Evolutionary conservation across 2,329 filamentous ascomycete species (phyloP).

Genomic region (Apiospora rasikravindrae): DNA sequence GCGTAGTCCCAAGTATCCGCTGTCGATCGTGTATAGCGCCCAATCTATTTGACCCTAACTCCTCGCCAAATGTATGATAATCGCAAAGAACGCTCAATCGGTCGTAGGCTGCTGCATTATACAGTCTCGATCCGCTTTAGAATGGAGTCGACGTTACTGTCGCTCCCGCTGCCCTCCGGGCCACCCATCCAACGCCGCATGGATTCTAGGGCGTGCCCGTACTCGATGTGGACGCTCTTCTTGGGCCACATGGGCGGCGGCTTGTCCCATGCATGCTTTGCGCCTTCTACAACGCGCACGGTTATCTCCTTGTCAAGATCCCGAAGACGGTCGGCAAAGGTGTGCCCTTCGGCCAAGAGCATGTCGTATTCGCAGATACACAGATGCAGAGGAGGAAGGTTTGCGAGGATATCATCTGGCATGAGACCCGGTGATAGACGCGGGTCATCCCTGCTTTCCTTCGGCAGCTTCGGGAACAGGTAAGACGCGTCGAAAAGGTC

Average conservation of each 20-base stretch:
- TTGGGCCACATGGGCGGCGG: conserved; percentile 51
- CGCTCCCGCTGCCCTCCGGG: conserved; percentile 1
- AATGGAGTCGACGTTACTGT: neutral
- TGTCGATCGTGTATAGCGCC: neutral
- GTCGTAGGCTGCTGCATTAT: conserved; percentile 2
- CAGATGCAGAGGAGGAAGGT: conserved; percentile 33
- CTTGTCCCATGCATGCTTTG: conserved; percentile 57
- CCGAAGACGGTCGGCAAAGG: conserved; percentile 31
- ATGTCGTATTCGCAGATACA: conserved; percentile 40
- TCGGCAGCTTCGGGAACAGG: conserved; percentile 54
- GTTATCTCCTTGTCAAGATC: conserved; percentile 39
- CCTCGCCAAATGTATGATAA: conserved; percentile 8
- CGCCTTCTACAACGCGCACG: conserved; percentile 50
- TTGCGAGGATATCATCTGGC: conserved; percentile 31
- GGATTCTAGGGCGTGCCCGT: conserved; percentile 47
- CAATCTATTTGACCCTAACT: conserved; percentile 1
- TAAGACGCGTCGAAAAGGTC: conserved; percentile 68
- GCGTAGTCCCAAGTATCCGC: neutral
- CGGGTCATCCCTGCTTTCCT: conserved; percentile 51
- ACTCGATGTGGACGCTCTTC: conserved; percentile 51
- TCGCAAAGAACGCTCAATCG: conserved; percentile 1
- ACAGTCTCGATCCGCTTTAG: conserved; percentile 13
- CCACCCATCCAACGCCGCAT: conserved; percentile 45
- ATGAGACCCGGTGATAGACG: conserved; percentile 55
- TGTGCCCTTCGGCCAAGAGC: conserved; percentile 36